Percentiles rank a stretch among this genome's conserved stretches.
phyloP scores from a whole-genome alignment of 257 asterid genomes.

The Plantago major region DNA sequence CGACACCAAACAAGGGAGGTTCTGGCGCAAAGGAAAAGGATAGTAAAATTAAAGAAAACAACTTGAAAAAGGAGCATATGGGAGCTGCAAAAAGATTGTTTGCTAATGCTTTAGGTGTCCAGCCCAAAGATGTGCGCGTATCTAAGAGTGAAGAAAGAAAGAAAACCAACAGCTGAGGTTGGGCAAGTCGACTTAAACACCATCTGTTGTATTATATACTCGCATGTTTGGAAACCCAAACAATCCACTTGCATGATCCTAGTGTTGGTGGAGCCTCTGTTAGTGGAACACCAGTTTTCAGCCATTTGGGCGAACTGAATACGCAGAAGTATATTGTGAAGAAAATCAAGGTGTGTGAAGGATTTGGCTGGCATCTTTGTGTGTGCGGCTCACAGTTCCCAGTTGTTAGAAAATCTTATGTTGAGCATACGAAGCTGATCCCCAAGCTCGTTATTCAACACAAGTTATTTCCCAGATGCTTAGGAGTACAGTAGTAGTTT shows the following conservation, averaged over 20 bases:
- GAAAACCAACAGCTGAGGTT: conserved; percentile 25
- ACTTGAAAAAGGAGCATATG: conserved; percentile 53
- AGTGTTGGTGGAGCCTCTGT: too few relatives aligned
- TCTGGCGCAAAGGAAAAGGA: conserved; percentile 29
- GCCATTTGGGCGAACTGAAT: not conserved
- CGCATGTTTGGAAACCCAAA: too few relatives aligned
- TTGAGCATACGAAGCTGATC: not conserved
- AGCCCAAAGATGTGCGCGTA: conserved; percentile 37
- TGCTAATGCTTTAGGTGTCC: conserved; percentile 80
- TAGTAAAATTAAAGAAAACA: conserved; percentile 23
- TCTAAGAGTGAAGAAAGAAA: conserved; percentile 34
- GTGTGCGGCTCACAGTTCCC: conserved; percentile 6
- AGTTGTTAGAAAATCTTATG: conserved; percentile 1
- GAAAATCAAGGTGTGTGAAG: not conserved
- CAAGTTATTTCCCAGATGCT: too few relatives aligned
- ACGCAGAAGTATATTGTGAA: not conserved
- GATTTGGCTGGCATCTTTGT: not conserved
- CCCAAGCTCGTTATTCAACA: not conserved
- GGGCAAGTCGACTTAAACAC: conserved; percentile 9
- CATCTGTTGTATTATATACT: too few relatives aligned
- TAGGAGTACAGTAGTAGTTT: too few relatives aligned
- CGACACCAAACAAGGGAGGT: conserved; percentile 15
- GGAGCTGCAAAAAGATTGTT: conserved; percentile 97
- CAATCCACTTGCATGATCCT: too few relatives aligned
- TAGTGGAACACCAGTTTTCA: not conserved